These are phyloP conservation scores for Penicillium digitatum DNA, from an alignment of 2,329 filamentous ascomycete genomes.

Conservation along the genomic window DNA sequence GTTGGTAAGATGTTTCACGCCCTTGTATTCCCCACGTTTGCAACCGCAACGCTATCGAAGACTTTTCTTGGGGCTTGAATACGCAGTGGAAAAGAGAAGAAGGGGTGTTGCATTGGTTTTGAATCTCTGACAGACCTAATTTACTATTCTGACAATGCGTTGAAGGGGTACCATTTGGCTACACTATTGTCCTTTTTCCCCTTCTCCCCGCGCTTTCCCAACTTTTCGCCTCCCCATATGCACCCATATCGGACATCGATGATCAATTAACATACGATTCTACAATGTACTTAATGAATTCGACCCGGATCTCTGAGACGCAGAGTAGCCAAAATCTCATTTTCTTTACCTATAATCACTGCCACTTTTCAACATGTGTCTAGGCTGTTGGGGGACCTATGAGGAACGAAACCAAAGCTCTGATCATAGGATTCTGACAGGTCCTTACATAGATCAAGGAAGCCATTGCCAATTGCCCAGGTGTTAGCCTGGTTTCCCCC, in stretches of 20 bases:
- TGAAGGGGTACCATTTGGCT: background rate
- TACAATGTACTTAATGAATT: background rate
- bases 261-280: background rate
- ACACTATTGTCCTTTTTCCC: background rate
- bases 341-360: background rate
- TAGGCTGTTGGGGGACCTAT: background rate
- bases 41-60: background rate
- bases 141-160: background rate
- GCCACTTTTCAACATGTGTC: background rate
- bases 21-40: slow-evolving; percentile 4
- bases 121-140: slow-evolving; percentile 1
- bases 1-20: background rate
- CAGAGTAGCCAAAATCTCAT: no score
- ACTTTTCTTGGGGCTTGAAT: background rate
- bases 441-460: background rate
- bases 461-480: background rate
- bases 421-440: background rate
- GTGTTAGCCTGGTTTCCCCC: background rate
- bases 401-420: background rate
- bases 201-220: background rate
- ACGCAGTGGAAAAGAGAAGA: slow-evolving; percentile 1
- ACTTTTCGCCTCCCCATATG: background rate
- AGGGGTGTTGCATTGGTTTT: background rate
- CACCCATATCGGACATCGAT: background rate
- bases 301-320: background rate